Evolutionary conservation across 148 eudicot species (phyloP), one percentile per base, ranked within the genome.

Genomic region (Diospyros lotus): DNA sequence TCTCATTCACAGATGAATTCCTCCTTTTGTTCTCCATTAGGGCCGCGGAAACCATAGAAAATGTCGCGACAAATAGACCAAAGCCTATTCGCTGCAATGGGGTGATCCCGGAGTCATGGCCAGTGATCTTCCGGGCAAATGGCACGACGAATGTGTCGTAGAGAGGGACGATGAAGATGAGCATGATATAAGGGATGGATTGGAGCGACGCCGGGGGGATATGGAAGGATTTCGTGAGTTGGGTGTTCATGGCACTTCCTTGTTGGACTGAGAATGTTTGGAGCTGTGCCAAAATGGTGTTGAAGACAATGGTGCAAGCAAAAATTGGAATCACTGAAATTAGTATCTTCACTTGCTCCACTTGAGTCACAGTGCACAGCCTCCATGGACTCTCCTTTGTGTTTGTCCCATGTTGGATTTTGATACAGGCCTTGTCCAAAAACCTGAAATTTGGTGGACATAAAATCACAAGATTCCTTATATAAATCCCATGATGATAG

Each of bases 231-330:
- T 72, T 73, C 13, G 90, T 78, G 50, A 94, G 74, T 9, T 80
- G 73, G 8, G 84, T 89, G 87, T 94, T 84, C 98, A 94, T 94
- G 50, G 87, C 74, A 63, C 86, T 83, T 40, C 89, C 98, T 90
- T 94, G 98, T 84, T 90, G 96, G 74, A 92, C 97, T 54, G 98
- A 92, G 80, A 94, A 94, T 1, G 98, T 94, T 80, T 94, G 98
- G 65, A 94, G 92, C 76, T 94, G 98, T 1, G 98, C 98, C 58
- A 94, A 64, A 28, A 90, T 85, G 4, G 98, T 94, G 90, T 94
- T 94, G 89, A 94, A 94, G 1, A 94, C 45, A 6, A 94, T 94
- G 3, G 98, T 94, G 84, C 92, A 90, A 1, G 92, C 92, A 28
- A 94, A 94, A 3, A 94, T 92, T 3, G 98, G 98, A 28, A 92